Evolutionary conservation across 345 rosid genomes (phyloP).

Genomic region (Corchorus olitorius): DNA sequence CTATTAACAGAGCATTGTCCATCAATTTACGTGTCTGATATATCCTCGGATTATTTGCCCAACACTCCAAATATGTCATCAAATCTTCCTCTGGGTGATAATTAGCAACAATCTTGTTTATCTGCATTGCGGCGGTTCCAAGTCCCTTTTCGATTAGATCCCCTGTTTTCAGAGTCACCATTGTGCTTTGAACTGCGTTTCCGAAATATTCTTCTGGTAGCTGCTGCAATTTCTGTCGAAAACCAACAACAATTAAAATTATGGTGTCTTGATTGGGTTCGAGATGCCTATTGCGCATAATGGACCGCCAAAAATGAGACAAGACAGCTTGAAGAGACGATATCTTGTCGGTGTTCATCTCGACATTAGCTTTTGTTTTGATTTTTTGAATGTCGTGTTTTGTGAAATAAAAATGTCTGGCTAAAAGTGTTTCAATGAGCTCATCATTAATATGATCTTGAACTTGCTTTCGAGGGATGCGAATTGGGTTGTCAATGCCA

Average conservation of each 20-base stretch:
- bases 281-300: slow-evolving; percentile 5
- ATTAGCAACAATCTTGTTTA: slow-evolving; percentile 22
- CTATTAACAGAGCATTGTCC: background rate
- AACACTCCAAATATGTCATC: background rate
- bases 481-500: slow-evolving; percentile 25
- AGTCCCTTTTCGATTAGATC: slow-evolving; percentile 24
- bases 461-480: slow-evolving; percentile 16
- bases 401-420: slow-evolving; percentile 34
- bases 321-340: slow-evolving; percentile 49
- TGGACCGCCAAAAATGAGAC: slow-evolving; percentile 41
- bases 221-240: slow-evolving; percentile 32
- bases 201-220: slow-evolving; percentile 40
- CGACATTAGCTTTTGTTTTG: slow-evolving; percentile 44
- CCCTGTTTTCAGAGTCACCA: background rate
- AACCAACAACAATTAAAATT: slow-evolving; percentile 2
- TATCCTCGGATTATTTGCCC: slow-evolving; percentile 20
- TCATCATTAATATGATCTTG: too few species aligned
- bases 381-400: slow-evolving; percentile 32
- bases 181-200: slow-evolving; percentile 15
- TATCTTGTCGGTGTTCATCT: slow-evolving; percentile 26
- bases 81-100: slow-evolving; percentile 18
- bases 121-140: slow-evolving; percentile 30
- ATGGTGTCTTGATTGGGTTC: slow-evolving; percentile 18
- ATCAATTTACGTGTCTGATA: background rate
- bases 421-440: slow-evolving; percentile 13